Base-by-base conservation (phyloP, 306 rosid species). In the Cicer chorassanicum region DNA sequence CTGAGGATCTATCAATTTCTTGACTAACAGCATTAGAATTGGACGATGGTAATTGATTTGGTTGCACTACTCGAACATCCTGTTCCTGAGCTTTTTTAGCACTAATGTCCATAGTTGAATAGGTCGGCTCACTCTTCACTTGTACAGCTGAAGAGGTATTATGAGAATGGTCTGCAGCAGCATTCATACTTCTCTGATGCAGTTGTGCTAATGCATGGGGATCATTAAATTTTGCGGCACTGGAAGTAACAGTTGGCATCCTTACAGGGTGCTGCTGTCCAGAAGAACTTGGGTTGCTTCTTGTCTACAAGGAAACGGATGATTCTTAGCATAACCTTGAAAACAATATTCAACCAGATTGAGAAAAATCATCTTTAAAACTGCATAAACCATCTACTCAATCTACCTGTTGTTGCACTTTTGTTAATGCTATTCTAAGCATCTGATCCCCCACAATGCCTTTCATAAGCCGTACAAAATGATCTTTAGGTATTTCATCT, bases 391-490 rank as follows among this genome's bases (percentile, higher is more conserved):
- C 19, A 53, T 66, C 75, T 53, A 76, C 34, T 63, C 46, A 10
- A 51, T 80, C 61, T 81, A 88, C 97, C 87, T 89, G 97, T 49
- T 85, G 55, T 80, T 89, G 94, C 65, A 91, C 89, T 86, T 83
- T 80, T 8, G 82, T 7, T 73, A 90, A 86, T 64, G 96, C 96
- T 86, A 88, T 51, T 83, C 86, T 87, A 67, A 94, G 97, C 92
- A 91, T 84, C 84, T 91, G 98, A 51, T 87, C 95, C 73, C 98
- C 98, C 1, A 90, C 98, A 61, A 94, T 85, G 72, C 86, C 65
- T 87, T 87, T 86, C 87, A 94, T 87, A 76, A 66, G 92, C 81
- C 88, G 88, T 43, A 88, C 85, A 89, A 94, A 94, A 70, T 73
- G 83, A 46, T 94, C 97, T 84, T 94, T 94, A 18, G 89, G 77